Evolutionary conservation across 208 protist species (phyloP).

Genomic region (Spongospora subterranea): DNA sequence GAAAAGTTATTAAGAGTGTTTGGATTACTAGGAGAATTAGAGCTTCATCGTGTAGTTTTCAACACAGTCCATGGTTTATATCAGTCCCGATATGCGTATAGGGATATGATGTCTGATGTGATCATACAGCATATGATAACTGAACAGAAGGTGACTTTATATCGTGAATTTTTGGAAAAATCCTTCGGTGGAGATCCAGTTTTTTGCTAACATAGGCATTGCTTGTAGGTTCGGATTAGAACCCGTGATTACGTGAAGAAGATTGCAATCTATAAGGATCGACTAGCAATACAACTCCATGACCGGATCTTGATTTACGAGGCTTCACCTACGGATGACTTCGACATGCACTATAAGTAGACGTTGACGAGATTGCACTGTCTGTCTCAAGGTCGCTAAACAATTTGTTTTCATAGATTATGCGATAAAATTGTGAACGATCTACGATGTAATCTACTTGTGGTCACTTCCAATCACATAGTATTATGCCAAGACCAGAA

Average conservation of each 20-base stretch:
- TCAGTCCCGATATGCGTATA: conserved; percentile 90
- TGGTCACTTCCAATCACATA: conserved; percentile 85
- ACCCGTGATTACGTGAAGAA: conserved; percentile 92
- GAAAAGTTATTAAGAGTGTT: neutral
- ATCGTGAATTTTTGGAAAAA: too few relatives aligned
- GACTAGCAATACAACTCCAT: conserved; percentile 88
- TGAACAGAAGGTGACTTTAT: conserved; percentile 76
- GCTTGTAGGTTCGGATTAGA: conserved; percentile 76
- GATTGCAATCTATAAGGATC: conserved; percentile 88
- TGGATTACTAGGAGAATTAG: conserved; percentile 4
- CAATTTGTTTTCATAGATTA: conserved; percentile 20
- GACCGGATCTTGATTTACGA: conserved; percentile 91
- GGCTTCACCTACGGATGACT: conserved; percentile 75
- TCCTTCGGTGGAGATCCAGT: neutral
- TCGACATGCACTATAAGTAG: conserved; percentile 81
- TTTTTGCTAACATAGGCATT: neutral
- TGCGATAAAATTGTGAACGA: conserved; percentile 84
- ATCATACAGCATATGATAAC: conserved; percentile 88
- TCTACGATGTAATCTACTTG: conserved; percentile 87
- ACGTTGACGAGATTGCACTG: conserved; percentile 17
- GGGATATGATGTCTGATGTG: conserved; percentile 92
- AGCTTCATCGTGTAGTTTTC: conserved; percentile 75
- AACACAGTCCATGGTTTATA: conserved; percentile 90
- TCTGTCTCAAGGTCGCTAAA: neutral
- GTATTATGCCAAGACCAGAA: conserved; percentile 82